Base-by-base conservation (phyloP, 306 rosid genomes). In the Vigna trinervia region DNA sequence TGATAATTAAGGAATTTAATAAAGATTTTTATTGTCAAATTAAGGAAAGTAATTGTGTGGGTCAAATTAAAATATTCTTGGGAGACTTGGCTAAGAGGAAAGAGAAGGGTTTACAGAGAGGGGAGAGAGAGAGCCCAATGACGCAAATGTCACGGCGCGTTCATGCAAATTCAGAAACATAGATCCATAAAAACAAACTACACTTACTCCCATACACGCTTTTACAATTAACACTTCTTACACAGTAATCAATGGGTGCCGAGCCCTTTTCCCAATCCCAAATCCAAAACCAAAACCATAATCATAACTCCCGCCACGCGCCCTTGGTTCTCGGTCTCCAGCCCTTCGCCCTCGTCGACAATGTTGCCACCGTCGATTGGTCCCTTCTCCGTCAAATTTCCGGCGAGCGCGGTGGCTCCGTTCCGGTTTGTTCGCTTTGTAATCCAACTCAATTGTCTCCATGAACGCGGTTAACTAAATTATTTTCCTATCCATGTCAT, bases 381-480 rank as follows among this genome's bases (percentile, higher is more conserved):
- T 85, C 96, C 64, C 60, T 89, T 71, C 97, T 95, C 67, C 84
- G 88, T 45, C 87, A 82, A 61, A 88, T 95, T 54, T 88, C 92
- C 50, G 97, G 96, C 67, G 97, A 95, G 56, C 96, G 87, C 58
- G 99, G 99, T 38, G 99, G 97, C 83, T 95, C 99, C 80, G 46
- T 85, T 23, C 91, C 99, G 20, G 99, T 95, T 87, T 20, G 91
- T 86, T 1, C 26, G 23, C 64, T 62, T 52, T 43, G 36, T 22
- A 4, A 0, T 64, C 26, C 15, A 11, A 45, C 11, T 12, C 50
- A 11, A 45, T 45, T 12, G 5, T 45, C 12, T 45, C 12, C 50
- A 45, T 12, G 0, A 45, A 45, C 4, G 15, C 5, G 50, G 14
- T 45, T 45, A 45, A 45, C 50, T 45, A 45, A 41, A 41, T 8